Percentiles rank a stretch among this genome's conserved stretches.
Evolutionary conservation across 331 rosid species (phyloP).

Genomic region (Malus hybrid): DNA sequence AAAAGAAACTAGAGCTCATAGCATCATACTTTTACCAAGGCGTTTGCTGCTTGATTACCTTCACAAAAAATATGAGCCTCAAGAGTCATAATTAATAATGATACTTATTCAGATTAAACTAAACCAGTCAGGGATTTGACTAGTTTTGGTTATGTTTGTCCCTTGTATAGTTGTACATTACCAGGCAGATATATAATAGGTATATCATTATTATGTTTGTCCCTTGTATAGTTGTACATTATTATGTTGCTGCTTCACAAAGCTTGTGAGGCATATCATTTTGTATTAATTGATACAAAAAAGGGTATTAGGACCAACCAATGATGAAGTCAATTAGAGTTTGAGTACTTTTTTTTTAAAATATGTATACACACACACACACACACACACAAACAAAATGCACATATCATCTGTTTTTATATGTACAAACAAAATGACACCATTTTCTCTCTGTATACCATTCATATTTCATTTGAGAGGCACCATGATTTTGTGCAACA

Average conservation of each 20-base stretch:
- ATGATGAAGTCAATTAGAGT: too few species aligned
- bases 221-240: background rate
- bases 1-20: too few species aligned
- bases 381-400: too few species aligned
- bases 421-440: background rate
- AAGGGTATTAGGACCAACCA: background rate
- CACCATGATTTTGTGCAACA: background rate
- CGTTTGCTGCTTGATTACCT: too few species aligned
- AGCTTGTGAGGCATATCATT: background rate
- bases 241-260: background rate
- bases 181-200: background rate
- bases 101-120: background rate
- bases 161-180: background rate
- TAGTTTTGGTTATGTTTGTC: background rate
- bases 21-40: too few species aligned
- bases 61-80: too few species aligned
- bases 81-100: background rate
- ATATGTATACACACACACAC: too few species aligned
- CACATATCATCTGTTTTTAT: slow-evolving; percentile 4
- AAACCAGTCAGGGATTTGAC: background rate
- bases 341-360: too few species aligned
- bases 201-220: background rate
- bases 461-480: background rate
- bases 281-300: background rate
- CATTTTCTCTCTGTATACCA: slow-evolving; percentile 1